Evolutionary conservation across 148 eudicot species (phyloP).

Genomic region (Diospyros kaki): DNA sequence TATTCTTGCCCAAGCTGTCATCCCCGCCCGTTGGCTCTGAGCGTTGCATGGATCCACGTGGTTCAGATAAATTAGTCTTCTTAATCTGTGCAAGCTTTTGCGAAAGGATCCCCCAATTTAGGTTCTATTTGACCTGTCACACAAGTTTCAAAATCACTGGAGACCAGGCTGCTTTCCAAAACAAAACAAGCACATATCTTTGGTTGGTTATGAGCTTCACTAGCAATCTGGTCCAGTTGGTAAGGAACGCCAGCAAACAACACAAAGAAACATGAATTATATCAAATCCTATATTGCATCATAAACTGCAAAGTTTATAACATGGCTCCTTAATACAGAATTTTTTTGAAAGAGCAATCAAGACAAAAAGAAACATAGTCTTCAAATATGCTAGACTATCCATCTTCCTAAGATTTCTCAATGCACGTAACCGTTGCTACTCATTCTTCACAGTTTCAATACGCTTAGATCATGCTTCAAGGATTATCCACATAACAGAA

Average conservation of each 20-base stretch:
- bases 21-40: conserved; percentile 20
- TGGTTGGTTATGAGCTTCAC: conserved; percentile 59
- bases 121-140: conserved; percentile 26
- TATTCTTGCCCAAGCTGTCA: conserved; percentile 15
- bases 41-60: conserved; percentile 30
- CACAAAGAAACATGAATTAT: not conserved
- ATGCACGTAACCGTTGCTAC: not conserved
- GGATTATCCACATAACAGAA: not conserved
- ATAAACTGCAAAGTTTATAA: not conserved
- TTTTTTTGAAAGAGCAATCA: not conserved
- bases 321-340: not conserved
- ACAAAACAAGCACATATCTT: conserved; percentile 70
- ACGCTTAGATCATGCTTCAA: not conserved
- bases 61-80: conserved; percentile 26
- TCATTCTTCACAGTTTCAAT: not conserved
- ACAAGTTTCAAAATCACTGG: conserved; percentile 25
- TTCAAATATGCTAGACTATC: not conserved
- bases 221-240: conserved; percentile 75
- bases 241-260: conserved; percentile 68
- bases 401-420: not conserved
- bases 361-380: not conserved
- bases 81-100: conserved; percentile 19
- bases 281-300: not conserved
- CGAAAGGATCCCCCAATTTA: conserved; percentile 33
- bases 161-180: conserved; percentile 30